Conservation (phyloP, 2,329 filamentous ascomycete genomes). For the Penicillium sp. region DNA sequence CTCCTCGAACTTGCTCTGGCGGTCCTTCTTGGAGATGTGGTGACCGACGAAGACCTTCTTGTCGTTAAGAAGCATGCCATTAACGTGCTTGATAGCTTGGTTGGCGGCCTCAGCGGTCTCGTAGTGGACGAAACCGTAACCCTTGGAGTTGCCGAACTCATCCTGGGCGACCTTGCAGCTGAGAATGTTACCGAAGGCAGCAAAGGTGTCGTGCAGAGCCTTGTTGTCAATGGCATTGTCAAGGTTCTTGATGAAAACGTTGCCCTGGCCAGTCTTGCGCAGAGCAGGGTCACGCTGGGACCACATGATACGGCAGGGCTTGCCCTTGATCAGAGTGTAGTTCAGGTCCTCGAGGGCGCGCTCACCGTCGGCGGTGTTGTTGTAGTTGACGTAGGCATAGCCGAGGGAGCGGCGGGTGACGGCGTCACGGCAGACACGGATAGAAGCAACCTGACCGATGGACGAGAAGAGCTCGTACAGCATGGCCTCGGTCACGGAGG, state of each 20-base stretch:
- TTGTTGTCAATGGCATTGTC: constrained; percentile 99
- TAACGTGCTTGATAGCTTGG: constrained; percentile 98
- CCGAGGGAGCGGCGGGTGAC: constrained; percentile 97
- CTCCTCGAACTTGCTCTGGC: constrained; percentile 99
- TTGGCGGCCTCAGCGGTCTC: constrained; percentile 96
- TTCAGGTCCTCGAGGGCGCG: constrained; percentile 98
- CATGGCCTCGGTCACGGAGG: constrained; percentile 98
- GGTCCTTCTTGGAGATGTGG: constrained; percentile 99
- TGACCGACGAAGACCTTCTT: constrained; percentile 99
- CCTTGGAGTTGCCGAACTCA: constrained; percentile 93
- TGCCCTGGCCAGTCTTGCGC: constrained; percentile 98
- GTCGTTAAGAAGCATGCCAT: constrained; percentile 99
- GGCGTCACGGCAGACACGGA: constrained; percentile 98
- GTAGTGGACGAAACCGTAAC: constrained; percentile 99
- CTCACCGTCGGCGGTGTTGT: constrained; percentile 92
- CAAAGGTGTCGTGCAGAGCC: constrained; percentile 98
- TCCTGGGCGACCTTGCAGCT: constrained; percentile 99
- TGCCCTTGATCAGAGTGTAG: constrained; percentile 98
- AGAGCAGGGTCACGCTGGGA: constrained; percentile 98
- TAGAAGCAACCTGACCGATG: constrained; percentile 97
- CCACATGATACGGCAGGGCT: constrained; percentile 99
- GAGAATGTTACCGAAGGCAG: constrained; percentile 97
- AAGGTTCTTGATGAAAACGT: constrained; percentile 99
- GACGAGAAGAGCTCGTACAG: constrained; percentile 99
- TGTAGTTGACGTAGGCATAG: constrained; percentile 99